Conservation (phyloP, 139 green algal species). For the Chlamydomonas incerta region DNA sequence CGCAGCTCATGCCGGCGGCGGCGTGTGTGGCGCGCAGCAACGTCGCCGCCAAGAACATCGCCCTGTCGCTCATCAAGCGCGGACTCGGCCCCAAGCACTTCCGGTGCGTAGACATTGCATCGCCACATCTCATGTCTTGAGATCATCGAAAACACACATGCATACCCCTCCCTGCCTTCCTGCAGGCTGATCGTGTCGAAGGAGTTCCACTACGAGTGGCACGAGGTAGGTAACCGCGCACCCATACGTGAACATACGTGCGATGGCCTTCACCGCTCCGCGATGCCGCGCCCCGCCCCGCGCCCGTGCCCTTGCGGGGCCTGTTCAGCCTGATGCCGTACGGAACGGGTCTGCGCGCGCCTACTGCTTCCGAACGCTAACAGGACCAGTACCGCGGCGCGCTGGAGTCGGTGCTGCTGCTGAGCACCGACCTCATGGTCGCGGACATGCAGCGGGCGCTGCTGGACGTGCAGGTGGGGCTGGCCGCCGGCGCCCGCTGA, state of each 20-base stretch:
- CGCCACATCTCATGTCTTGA: no score
- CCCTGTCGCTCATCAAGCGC: constrained; percentile 11
- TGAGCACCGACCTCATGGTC: constrained; percentile 1
- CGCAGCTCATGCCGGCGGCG: neutral
- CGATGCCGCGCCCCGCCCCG: no score
- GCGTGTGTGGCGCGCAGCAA: constrained; percentile 37
- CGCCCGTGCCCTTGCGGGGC: no score
- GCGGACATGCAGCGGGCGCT: constrained; percentile 4
- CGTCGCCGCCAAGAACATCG: constrained; percentile 29
- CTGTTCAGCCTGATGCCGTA: no score
- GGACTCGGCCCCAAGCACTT: constrained; percentile 4
- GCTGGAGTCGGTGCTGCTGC: constrained; percentile 28
- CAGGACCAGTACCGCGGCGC: constrained; percentile 11
- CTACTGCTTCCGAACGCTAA: no score
- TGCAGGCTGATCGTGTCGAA: constrained; percentile 44
- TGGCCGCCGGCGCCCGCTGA: no score
- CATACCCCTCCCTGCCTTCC: no score
- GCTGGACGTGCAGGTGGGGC: constrained; percentile 11
- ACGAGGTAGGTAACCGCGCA: neutral
- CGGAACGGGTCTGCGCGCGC: no score
- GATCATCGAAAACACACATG: no score
- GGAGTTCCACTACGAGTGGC: constrained; percentile 41
- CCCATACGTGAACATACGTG: no score
- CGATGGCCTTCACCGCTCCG: no score
- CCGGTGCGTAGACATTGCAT: neutral